Conservation (phyloP, 1,284 basidiomycete genomes). For the Ganoderma lucidum region DNA sequence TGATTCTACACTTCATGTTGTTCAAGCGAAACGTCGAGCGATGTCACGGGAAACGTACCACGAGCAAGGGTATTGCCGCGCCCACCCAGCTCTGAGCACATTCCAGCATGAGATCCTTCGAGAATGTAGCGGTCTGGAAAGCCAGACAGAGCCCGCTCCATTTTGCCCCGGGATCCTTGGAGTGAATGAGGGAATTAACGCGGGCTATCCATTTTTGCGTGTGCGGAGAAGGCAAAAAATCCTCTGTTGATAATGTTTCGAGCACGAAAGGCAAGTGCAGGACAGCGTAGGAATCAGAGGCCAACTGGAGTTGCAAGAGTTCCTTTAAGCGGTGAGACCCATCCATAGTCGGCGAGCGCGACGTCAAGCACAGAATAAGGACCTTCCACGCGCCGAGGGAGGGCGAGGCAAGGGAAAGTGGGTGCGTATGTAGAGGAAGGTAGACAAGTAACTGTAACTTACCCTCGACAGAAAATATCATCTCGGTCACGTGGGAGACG, state of each 20-base stretch:
- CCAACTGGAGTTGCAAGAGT: slow-evolving; percentile 75
- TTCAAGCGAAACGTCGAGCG: slow-evolving; percentile 31
- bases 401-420: not conserved
- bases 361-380: not conserved
- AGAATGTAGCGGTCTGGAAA: slow-evolving; percentile 64
- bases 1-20: slow-evolving; percentile 66
- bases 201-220: slow-evolving; percentile 76
- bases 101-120: slow-evolving; percentile 68
- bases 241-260: slow-evolving; percentile 55
- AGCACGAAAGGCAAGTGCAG: slow-evolving; percentile 66
- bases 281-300: slow-evolving; percentile 67
- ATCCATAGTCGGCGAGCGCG: slow-evolving; percentile 33
- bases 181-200: slow-evolving; percentile 74
- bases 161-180: slow-evolving; percentile 72
- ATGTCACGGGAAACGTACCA: slow-evolving; percentile 47
- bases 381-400: not conserved
- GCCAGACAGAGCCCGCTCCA: slow-evolving; percentile 83
- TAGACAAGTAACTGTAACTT: not conserved
- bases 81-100: slow-evolving; percentile 75
- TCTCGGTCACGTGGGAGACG: slow-evolving; percentile 31
- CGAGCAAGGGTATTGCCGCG: slow-evolving; percentile 65
- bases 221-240: slow-evolving; percentile 66
- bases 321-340: slow-evolving; percentile 61
- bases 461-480: slow-evolving; percentile 11
- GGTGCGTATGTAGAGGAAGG: not conserved